These are phyloP conservation scores for Fusarium goolgardi DNA, from an alignment of 2,329 filamentous ascomycete species.

Conservation along the genomic window DNA sequence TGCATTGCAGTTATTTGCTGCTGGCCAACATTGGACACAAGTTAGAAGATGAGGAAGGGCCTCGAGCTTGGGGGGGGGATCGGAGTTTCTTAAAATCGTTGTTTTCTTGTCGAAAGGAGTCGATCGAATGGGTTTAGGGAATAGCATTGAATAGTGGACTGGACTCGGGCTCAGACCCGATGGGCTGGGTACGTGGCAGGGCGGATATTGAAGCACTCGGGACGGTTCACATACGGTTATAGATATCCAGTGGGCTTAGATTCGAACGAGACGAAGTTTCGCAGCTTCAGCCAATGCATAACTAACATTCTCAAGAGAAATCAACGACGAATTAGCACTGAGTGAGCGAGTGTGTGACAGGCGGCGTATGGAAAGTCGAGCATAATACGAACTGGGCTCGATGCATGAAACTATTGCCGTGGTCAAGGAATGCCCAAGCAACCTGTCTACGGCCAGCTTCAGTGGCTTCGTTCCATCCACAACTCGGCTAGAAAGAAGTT, in stretches of 20 bases:
- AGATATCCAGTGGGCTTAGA: constrained; percentile 36
- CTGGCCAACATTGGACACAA: not conserved
- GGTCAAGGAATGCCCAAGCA: not conserved
- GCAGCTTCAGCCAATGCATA: constrained; percentile 33
- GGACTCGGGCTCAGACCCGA: not conserved
- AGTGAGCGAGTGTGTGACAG: not conserved
- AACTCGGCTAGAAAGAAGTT: not conserved
- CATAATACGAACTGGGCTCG: not conserved
- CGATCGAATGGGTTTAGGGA: constrained; percentile 1
- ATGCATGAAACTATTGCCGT: constrained; percentile 5
- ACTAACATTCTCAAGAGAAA: constrained; percentile 14
- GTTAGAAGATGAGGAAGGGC: constrained; percentile 7
- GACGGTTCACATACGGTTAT: constrained; percentile 28
- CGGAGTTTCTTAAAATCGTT: constrained; percentile 28
- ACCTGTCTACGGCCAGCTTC: not conserved
- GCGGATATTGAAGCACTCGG: constrained; percentile 5
- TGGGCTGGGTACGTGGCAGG: not conserved
- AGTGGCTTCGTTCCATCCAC: not conserved
- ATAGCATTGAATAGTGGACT: constrained; percentile 14
- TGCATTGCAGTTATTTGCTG: constrained; percentile 15
- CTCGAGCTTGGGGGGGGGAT: constrained; percentile 6
- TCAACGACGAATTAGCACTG: not conserved
- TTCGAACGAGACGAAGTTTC: constrained; percentile 33
- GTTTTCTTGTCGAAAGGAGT: constrained; percentile 21
- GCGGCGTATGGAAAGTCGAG: not conserved